phyloP scores from a whole-genome alignment of 202 grass and related monocot genomes.

The Cymbopogon flexuosus region DNA sequence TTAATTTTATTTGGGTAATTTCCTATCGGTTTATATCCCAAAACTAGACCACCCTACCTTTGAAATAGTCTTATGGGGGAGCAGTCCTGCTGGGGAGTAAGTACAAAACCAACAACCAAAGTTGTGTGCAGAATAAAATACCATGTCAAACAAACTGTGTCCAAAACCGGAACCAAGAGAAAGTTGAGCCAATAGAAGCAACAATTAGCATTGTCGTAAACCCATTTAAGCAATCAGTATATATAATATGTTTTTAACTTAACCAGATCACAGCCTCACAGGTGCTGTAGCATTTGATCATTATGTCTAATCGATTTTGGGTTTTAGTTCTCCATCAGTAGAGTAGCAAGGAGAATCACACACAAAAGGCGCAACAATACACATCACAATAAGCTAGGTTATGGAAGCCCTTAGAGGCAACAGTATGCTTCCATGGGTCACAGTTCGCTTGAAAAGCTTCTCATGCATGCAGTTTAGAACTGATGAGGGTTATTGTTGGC shows the following conservation, averaged over 20 bases:
- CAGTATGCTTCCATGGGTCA: neutral
- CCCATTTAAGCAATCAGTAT: neutral
- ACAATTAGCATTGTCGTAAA: neutral
- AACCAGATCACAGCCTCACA: constrained; percentile 10
- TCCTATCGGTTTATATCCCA: too few species aligned
- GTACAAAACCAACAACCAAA: neutral
- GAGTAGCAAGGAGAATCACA: neutral
- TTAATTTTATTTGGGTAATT: too few species aligned
- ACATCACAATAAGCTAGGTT: constrained; percentile 6
- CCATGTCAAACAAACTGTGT: neutral
- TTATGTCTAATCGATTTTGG: constrained; percentile 3
- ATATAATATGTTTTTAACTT: neutral
- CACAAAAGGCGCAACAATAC: neutral
- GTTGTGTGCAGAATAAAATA: neutral
- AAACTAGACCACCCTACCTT: too few species aligned
- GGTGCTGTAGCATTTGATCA: neutral
- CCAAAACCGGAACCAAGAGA: neutral
- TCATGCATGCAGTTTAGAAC: constrained; percentile 13
- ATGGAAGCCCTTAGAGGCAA: neutral
- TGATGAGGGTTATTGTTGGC: neutral
- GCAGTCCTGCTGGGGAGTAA: too few species aligned
- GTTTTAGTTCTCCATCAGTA: neutral
- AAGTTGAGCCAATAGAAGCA: neutral
- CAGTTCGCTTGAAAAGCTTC: neutral
- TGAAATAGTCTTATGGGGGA: too few species aligned